phyloP scores from a whole-genome alignment of 148 eudicot genomes.

The Selenicereus undatus region DNA sequence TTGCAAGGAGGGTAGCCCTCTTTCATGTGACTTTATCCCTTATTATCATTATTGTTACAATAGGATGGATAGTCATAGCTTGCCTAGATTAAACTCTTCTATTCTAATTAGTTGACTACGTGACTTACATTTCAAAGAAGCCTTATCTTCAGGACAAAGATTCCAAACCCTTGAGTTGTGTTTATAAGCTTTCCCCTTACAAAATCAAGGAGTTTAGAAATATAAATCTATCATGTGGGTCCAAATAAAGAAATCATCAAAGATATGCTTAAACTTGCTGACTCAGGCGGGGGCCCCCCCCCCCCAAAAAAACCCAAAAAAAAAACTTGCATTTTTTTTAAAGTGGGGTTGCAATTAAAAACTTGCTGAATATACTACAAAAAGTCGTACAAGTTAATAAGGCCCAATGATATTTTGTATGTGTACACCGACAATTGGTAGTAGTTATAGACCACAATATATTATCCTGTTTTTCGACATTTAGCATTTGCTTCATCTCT shows the following conservation, averaged over 20 bases:
- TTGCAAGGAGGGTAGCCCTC: too few species aligned
- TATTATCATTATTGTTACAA: too few species aligned
- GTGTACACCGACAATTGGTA: conserved; percentile 20
- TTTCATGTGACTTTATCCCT: too few species aligned
- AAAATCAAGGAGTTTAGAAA: not conserved
- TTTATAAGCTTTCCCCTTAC: not conserved
- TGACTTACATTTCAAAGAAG: too few species aligned
- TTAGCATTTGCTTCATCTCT: not conserved
- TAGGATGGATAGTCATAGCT: too few species aligned
- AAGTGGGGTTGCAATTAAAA: not conserved
- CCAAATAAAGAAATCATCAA: conserved; percentile 1
- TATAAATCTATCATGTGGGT: conserved; percentile 5
- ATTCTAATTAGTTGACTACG: too few species aligned
- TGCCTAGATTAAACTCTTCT: too few species aligned
- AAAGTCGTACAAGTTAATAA: conserved; percentile 17
- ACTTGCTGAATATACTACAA: conserved; percentile 12
- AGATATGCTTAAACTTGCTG: not conserved
- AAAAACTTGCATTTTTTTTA: too few species aligned
- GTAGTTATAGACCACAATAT: conserved; percentile 24
- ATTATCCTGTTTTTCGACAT: not conserved
- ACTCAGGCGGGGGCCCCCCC: too few species aligned
- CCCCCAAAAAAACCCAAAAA: not conserved
- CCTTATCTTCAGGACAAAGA: not conserved
- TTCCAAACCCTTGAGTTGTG: too few species aligned
- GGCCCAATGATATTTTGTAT: not conserved